Evolutionary conservation across 768 basidiomycete genomes (phyloP), one percentile per base, ranked within the genome.

Genomic region (Cystofilobasidium capitatum): DNA sequence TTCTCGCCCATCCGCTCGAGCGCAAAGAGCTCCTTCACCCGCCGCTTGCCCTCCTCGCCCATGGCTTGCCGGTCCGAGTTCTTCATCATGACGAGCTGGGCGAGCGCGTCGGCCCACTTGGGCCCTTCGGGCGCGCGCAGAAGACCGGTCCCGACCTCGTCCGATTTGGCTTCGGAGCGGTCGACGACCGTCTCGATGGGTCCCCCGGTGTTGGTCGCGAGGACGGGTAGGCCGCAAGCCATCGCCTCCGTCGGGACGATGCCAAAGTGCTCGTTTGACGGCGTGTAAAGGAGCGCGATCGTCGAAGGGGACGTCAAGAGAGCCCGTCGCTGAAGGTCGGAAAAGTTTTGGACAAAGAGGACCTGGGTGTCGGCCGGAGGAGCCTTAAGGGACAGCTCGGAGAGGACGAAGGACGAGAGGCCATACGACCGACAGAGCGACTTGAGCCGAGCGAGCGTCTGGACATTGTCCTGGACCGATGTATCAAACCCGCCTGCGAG

Each of bases 231-330:
- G 3, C 91, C 90, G 57, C 88, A 92, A 10, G 85, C 82, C 91
- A 97, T 97, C 0, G 85, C 92, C 76, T 99, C 94, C 3, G 97
- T 83, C 2, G 96, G 94, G 0, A 87, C 93, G 71, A 99, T 97
- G 1, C 94, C 96, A 75, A 98, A 96, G 76, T 99, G 94, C 73
- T 99, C 94, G 76, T 94, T 94, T 10, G 83, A 79, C 0, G 94
- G 96, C 0, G 94, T 99, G 76, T 99, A 99, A 9, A 99, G 81
- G 0, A 98, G 80, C 0, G 84, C 88, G 20, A 84, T 77, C 0
- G 90, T 89, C 6, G 81, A 82, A 0, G 83, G 75, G 6, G 84
- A 81, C 16, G 79, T 83, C 42, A 99, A 84, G 0, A 98, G 83
- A 9, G 86, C 86, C 0, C 88, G 85, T 36, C 93, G 87, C 75